Evolutionary conservation across 345 rosid species (phyloP).

Genomic region (Eucalyptus polyanthemos): DNA sequence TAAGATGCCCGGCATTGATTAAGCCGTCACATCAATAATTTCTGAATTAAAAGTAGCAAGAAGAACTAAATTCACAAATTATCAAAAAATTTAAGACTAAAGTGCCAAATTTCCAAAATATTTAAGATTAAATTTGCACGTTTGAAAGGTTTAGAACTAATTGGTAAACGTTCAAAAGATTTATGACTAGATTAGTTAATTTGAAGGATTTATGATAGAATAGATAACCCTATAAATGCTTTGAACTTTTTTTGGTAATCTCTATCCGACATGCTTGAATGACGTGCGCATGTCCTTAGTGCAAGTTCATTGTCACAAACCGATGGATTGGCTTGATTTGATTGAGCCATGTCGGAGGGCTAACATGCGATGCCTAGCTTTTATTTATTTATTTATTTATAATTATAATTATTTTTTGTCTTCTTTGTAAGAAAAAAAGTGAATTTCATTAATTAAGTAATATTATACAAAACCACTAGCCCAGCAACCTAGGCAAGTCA

Average conservation of each 20-base stretch:
- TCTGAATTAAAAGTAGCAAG: too few species aligned
- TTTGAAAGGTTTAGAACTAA: neutral
- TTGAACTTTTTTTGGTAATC: neutral
- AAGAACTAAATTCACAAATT: too few species aligned
- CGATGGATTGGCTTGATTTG: neutral
- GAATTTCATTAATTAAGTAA: neutral
- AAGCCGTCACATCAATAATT: fast-evolving
- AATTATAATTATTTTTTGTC: too few species aligned
- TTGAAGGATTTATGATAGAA: neutral
- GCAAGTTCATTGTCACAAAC: neutral
- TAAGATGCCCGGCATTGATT: neutral
- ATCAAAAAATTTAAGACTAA: neutral
- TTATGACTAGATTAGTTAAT: neutral
- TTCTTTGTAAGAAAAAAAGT: too few species aligned
- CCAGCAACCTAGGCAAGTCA: too few species aligned
- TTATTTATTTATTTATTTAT: too few species aligned
- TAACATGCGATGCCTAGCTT: neutral
- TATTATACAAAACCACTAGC: too few species aligned
- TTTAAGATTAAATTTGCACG: neutral
- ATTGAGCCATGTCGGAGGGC: neutral
- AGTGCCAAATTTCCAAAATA: neutral
- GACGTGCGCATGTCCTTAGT: neutral
- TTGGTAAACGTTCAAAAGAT: too few species aligned
- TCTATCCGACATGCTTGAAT: too few species aligned
- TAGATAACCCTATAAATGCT: neutral